Evolutionary conservation across 441 rosid species (phyloP).

Genomic region (Dalechampia spathulata): DNA sequence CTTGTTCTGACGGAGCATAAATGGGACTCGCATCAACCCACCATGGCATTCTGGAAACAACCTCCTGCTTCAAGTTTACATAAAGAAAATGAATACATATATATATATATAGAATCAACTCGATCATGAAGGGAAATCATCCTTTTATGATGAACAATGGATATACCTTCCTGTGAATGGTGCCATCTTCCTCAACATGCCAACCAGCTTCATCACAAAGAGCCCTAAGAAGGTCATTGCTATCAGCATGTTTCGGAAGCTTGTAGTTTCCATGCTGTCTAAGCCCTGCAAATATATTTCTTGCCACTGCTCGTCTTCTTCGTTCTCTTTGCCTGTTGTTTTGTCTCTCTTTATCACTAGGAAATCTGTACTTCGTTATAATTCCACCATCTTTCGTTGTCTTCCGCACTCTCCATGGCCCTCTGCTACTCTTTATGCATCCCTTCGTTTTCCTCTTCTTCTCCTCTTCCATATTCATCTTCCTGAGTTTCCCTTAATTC

Average conservation of each 20-base stretch:
- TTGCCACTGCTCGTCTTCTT: slow-evolving; percentile 24
- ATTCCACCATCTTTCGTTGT: slow-evolving; percentile 21
- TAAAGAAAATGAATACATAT: no score
- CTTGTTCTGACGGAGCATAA: slow-evolving; percentile 4
- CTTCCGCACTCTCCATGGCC: slow-evolving; percentile 34
- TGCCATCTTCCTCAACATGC: slow-evolving; percentile 42
- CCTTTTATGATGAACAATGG: background rate
- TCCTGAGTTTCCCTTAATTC: no score
- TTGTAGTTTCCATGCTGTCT: slow-evolving; percentile 34
- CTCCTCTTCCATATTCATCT: background rate
- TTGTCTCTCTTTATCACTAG: slow-evolving; percentile 26
- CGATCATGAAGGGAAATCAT: no score
- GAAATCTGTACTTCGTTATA: slow-evolving; percentile 21
- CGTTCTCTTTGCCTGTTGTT: slow-evolving; percentile 35
- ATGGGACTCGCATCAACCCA: background rate
- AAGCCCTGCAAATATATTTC: slow-evolving; percentile 35
- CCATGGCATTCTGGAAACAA: background rate
- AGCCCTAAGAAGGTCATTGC: slow-evolving; percentile 36
- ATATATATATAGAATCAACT: no score
- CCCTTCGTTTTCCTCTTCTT: slow-evolving; percentile 7
- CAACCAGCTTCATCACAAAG: slow-evolving; percentile 40
- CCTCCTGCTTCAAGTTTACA: background rate
- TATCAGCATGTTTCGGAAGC: slow-evolving; percentile 30
- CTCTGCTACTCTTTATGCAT: slow-evolving; percentile 17
- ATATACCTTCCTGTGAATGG: slow-evolving; percentile 22